Conservation (phyloP, 164 flowering plant species). For the Vitis amurensis region DNA sequence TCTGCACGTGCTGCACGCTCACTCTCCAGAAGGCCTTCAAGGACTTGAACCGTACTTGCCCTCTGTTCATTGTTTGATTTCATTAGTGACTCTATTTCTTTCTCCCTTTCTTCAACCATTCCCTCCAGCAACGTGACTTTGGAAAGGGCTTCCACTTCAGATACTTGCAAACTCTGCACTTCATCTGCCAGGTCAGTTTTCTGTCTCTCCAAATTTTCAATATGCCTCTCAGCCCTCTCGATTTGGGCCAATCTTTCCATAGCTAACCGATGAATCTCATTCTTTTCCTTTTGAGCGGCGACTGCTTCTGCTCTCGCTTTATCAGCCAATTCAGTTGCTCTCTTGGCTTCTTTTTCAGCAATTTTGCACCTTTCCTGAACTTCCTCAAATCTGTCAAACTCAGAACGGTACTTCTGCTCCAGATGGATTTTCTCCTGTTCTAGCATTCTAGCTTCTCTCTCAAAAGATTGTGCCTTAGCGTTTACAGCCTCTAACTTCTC, state of each 20-base stretch:
- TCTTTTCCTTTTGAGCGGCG: constrained; percentile 69
- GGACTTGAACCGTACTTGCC: constrained; percentile 70
- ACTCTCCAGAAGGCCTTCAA: constrained; percentile 64
- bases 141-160: constrained; percentile 71
- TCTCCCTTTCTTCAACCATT: constrained; percentile 84
- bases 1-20: constrained; percentile 81
- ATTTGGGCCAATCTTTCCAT: constrained; percentile 81
- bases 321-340: constrained; percentile 86
- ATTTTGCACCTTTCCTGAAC: constrained; percentile 70
- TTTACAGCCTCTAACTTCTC: constrained; percentile 66
- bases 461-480: constrained; percentile 68
- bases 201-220: constrained; percentile 72
- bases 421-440: constrained; percentile 77
- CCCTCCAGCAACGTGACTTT: constrained; percentile 67
- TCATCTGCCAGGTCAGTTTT: constrained; percentile 55
- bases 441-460: constrained; percentile 64
- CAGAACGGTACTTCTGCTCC: constrained; percentile 72
- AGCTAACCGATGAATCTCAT: constrained; percentile 63
- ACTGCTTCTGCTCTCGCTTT: constrained; percentile 78
- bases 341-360: constrained; percentile 85
- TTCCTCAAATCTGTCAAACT: constrained; percentile 76
- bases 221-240: constrained; percentile 78
- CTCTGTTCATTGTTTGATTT: constrained; percentile 83
- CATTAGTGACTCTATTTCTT: constrained; percentile 72
- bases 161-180: constrained; percentile 45